phyloP scores from a whole-genome alignment of 176 grass and related monocot species.

The Cymbopogon citratus region DNA sequence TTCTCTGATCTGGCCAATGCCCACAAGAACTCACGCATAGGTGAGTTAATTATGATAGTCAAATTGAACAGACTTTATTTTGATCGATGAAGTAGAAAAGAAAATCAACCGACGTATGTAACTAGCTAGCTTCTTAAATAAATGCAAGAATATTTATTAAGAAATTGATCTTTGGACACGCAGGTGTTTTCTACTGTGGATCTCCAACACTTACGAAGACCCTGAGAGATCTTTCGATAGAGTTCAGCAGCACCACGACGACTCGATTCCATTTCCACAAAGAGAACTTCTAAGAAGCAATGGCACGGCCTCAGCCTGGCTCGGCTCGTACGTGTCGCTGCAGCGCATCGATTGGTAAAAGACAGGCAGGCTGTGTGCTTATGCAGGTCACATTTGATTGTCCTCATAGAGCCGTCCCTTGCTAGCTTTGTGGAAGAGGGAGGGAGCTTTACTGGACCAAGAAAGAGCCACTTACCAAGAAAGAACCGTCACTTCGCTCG shows the following conservation, averaged over 20 bases:
- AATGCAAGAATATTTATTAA: neutral
- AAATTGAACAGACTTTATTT: neutral
- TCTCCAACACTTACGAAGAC: conserved; percentile 68
- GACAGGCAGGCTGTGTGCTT: neutral
- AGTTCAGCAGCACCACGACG: conserved; percentile 83
- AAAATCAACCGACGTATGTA: neutral
- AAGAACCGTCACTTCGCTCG: too few relatives aligned
- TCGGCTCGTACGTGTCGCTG: neutral
- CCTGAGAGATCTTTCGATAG: conserved; percentile 77
- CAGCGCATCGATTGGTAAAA: neutral
- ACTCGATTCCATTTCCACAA: conserved; percentile 98
- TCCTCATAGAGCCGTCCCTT: neutral
- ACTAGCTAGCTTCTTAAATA: neutral
- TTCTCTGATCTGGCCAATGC: conserved; percentile 72
- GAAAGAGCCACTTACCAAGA: too few relatives aligned
- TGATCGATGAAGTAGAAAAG: neutral
- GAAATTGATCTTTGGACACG: conserved; percentile 6
- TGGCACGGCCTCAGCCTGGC: too few relatives aligned
- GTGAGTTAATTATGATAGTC: conserved; percentile 17
- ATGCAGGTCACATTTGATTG: neutral
- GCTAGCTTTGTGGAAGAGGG: neutral
- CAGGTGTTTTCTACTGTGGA: conserved; percentile 99
- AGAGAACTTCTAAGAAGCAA: conserved; percentile 72
- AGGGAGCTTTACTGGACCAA: neutral
- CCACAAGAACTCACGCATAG: conserved; percentile 84